Conservation (phyloP, 192 early-diverging fungal species). For the Hyaloraphidium curvatum region DNA sequence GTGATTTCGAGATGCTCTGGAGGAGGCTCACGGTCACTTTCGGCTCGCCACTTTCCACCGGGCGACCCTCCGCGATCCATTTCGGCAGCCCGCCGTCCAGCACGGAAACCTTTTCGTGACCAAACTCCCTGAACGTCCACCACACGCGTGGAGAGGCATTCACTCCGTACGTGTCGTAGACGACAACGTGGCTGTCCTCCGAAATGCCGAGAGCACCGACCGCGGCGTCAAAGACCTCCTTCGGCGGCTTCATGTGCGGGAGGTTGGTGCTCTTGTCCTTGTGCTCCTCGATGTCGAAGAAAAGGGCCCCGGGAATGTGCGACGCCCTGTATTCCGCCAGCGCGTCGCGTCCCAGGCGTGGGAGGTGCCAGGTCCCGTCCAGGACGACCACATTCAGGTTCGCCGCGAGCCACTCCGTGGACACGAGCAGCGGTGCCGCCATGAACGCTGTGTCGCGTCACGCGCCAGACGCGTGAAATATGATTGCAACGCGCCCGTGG, state of each 20-base stretch:
- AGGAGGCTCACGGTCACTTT: constrained; percentile 10
- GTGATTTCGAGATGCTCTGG: background rate
- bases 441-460: no score
- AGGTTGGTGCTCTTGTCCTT: constrained; percentile 47
- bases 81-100: constrained; percentile 73
- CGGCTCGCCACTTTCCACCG: constrained; percentile 20
- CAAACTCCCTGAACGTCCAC: constrained; percentile 93
- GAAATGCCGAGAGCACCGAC: constrained; percentile 62
- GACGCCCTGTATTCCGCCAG: constrained; percentile 44
- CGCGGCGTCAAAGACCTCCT: constrained; percentile 44
- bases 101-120: constrained; percentile 69
- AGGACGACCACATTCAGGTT: constrained; percentile 53
- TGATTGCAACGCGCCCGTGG: no score
- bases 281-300: constrained; percentile 78
- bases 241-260: constrained; percentile 82
- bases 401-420: constrained; percentile 35
- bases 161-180: constrained; percentile 70
- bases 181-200: constrained; percentile 64
- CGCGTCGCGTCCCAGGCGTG: constrained; percentile 39
- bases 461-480: no score
- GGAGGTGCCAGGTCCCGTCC: constrained; percentile 87
- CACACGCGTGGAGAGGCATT: constrained; percentile 70
- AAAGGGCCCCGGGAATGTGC: constrained; percentile 47
- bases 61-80: constrained; percentile 41
- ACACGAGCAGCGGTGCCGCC: no score